Evolutionary conservation across 2,329 filamentous ascomycete genomes (phyloP).

Genomic region (Colletotrichum spaethianum): DNA sequence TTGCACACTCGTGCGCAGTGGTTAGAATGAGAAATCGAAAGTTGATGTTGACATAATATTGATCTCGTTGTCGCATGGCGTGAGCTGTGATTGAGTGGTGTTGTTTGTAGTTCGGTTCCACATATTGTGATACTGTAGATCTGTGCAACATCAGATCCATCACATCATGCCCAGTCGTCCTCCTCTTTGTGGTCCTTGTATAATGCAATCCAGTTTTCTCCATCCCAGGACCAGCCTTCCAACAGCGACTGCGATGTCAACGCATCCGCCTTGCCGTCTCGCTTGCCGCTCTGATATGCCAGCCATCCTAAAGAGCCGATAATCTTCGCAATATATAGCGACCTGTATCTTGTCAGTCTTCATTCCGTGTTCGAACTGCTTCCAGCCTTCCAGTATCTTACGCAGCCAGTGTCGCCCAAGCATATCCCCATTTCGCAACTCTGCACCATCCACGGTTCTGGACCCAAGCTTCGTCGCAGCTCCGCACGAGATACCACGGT

Average conservation of each 20-base stretch:
- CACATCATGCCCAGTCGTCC: not conserved
- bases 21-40: constrained; percentile 14
- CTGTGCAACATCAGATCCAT: not conserved
- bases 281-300: constrained; percentile 4
- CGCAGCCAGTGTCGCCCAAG: constrained; percentile 5
- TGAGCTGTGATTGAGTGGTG: not conserved
- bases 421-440: constrained; percentile 2
- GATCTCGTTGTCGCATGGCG: not conserved
- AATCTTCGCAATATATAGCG: constrained; percentile 2
- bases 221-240: not conserved
- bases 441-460: not conserved
- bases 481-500: constrained; percentile 48
- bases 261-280: not conserved
- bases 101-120: not conserved
- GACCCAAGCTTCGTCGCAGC: constrained; percentile 38
- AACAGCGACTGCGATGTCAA: not conserved
- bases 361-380: not conserved
- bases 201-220: not conserved
- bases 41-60: not conserved
- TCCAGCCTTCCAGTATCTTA: not conserved
- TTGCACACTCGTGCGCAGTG: not conserved
- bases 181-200: not conserved
- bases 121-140: not conserved
- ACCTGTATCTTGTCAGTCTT: not conserved
- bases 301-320: not conserved